Percentiles rank a stretch among this genome's conserved stretches.
Conservation (phyloP, 345 rosid genomes). For the Ceriops decandra region DNA sequence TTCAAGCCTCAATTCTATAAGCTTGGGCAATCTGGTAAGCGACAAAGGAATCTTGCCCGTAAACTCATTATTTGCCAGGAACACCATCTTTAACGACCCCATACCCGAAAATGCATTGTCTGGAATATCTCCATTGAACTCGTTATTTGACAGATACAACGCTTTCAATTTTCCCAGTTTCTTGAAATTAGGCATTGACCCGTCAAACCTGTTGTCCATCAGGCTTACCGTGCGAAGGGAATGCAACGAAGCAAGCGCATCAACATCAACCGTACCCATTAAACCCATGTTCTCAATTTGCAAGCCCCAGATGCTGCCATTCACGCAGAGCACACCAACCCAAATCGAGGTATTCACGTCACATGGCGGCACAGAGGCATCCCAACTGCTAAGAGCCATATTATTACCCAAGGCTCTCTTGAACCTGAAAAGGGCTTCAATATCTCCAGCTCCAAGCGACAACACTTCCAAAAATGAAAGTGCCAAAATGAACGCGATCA, state of each 20-base stretch:
- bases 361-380: conserved; percentile 38
- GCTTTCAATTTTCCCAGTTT: conserved; percentile 45
- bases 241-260: conserved; percentile 35
- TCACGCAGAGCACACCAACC: conserved; percentile 56
- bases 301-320: conserved; percentile 48
- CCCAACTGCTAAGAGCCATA: conserved; percentile 36
- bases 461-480: neutral
- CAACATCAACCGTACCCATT: conserved; percentile 41
- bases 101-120: conserved; percentile 55
- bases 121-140: conserved; percentile 50
- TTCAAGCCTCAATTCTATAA: conserved; percentile 55
- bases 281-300: conserved; percentile 58
- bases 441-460: conserved; percentile 6
- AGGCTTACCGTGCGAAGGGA: conserved; percentile 56
- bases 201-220: conserved; percentile 62
- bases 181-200: conserved; percentile 51
- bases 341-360: conserved; percentile 34
- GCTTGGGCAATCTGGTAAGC: conserved; percentile 42
- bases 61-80: conserved; percentile 53
- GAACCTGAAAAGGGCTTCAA: conserved; percentile 22
- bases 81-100: conserved; percentile 52
- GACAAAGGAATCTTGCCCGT: conserved; percentile 56
- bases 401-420: conserved; percentile 7
- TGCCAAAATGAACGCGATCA: neutral
- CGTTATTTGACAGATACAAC: conserved; percentile 58